Conservation (phyloP, 306 rosid genomes). For the Hippophae tibetana region DNA sequence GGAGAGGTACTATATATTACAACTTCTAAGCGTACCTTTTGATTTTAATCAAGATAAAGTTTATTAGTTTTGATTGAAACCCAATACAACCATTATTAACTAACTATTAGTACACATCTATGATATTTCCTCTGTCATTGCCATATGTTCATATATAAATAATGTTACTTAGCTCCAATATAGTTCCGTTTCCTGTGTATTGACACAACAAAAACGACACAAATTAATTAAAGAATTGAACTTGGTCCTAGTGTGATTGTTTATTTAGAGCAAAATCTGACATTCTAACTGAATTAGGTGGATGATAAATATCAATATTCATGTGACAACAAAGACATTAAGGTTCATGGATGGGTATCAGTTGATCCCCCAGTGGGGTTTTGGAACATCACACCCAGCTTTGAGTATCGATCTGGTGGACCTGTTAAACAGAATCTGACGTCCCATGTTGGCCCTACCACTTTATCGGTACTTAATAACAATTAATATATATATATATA, state of each 20-base stretch:
- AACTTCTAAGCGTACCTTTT: neutral
- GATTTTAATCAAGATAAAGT: no score
- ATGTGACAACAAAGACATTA: slow-evolving; percentile 26
- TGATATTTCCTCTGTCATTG: no score
- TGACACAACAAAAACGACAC: no score
- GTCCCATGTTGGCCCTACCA: slow-evolving; percentile 33
- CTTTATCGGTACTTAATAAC: slow-evolving; percentile 10
- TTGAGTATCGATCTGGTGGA: slow-evolving; percentile 32
- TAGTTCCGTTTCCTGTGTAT: no score
- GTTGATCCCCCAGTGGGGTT: slow-evolving; percentile 27
- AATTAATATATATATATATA: neutral
- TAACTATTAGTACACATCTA: no score
- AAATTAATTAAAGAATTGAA: no score
- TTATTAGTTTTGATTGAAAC: no score
- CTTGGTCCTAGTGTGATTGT: no score
- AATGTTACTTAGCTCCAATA: no score
- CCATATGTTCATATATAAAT: no score
- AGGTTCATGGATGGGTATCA: slow-evolving; percentile 41
- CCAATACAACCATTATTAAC: no score
- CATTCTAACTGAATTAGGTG: slow-evolving; percentile 13
- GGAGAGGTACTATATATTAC: slow-evolving; percentile 23
- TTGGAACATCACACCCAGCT: slow-evolving; percentile 25
- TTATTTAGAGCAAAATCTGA: no score
- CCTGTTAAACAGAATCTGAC: slow-evolving; percentile 29
- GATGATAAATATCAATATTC: slow-evolving; percentile 44